Base-by-base conservation (phyloP, 805 yeast species). In the Sugiyamaella lignohabitans region DNA sequence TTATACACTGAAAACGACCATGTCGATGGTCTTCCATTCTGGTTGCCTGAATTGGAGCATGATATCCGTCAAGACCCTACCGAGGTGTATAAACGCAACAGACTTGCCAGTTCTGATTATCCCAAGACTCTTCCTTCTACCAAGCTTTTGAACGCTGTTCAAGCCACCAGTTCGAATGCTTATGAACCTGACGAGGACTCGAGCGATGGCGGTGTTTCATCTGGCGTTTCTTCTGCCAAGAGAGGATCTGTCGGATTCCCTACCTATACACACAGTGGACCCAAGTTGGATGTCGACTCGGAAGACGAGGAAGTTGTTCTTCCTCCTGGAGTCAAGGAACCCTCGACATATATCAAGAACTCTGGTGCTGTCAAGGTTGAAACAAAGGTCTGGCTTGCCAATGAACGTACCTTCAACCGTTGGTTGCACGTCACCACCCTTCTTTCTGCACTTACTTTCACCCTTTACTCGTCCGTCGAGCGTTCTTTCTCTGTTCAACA, bases 341-440 rank as follows among this genome's bases (percentile, higher is more conserved):
- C 98, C 46, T 78, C 75, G 21, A 70, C 74, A 27, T 78, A 85
- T 67, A 74, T 91, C 57, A 85, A 89, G 60, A 88, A 88, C 63
- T 82, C 89, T 22, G 96, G 96, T 5, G 93, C 96, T 1, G 78
- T 88, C 47, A 88, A 85, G 66, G 89, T 93, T 49, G 98, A 93
- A 70, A 94, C 98, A 24, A 93, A 93, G 62, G 98, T 93, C 11
- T 93, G 98, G 97, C 74, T 93, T 53, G 98, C 98, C 23, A 93
- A 93, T 62, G 98, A 93, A 70, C 83, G 98, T 65, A 93, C 98
- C 2, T 91, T 89, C 70, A 83, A 87, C 71, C 78, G 94, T 66
- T 93, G 98, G 98, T 72, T 93, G 54, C 88, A 84, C 52, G 91
- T 91, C 19, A 84, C 95, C 11, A 79, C 94, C 0, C 70, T 93